phyloP scores from a whole-genome alignment of 2,329 filamentous ascomycete genomes.

The Hypoxylon sp. region DNA sequence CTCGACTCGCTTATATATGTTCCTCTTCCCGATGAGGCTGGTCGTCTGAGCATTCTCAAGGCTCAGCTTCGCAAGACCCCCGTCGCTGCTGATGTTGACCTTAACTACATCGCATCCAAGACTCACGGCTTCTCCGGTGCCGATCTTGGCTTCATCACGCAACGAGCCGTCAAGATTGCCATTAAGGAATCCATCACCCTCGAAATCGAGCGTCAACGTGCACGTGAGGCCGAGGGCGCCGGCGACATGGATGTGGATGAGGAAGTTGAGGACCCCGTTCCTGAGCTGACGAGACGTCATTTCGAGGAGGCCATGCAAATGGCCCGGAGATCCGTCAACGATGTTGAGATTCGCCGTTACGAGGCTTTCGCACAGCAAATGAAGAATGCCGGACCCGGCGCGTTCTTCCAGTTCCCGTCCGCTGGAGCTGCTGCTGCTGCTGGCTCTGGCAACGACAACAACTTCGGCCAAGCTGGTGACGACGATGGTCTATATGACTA shows the following conservation, averaged over 20 bases:
- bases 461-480: constrained; percentile 89
- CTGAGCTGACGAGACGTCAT: constrained; percentile 94
- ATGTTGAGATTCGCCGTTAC: constrained; percentile 97
- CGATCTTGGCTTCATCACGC: constrained; percentile 98
- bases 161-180: constrained; percentile 98
- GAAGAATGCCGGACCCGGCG: constrained; percentile 96
- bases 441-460: constrained; percentile 70
- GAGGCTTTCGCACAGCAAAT: constrained; percentile 99
- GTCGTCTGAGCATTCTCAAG: constrained; percentile 90
- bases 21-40: constrained; percentile 91
- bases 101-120: constrained; percentile 93
- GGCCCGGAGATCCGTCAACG: constrained; percentile 92
- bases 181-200: constrained; percentile 95
- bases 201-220: constrained; percentile 92
- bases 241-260: constrained; percentile 88
- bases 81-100: constrained; percentile 87
- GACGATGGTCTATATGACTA: constrained; percentile 99
- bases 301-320: constrained; percentile 99
- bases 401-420: constrained; percentile 95
- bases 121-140: constrained; percentile 99
- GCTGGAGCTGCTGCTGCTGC: constrained; percentile 77
- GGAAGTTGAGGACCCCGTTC: constrained; percentile 90
- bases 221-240: constrained; percentile 89
- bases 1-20: constrained; percentile 99
- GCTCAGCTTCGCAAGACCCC: constrained; percentile 99